Evolutionary conservation across 2,329 filamentous ascomycete species (phyloP), one percentile per base, ranked within the genome.

Genomic region (Monosporascus sp.): DNA sequence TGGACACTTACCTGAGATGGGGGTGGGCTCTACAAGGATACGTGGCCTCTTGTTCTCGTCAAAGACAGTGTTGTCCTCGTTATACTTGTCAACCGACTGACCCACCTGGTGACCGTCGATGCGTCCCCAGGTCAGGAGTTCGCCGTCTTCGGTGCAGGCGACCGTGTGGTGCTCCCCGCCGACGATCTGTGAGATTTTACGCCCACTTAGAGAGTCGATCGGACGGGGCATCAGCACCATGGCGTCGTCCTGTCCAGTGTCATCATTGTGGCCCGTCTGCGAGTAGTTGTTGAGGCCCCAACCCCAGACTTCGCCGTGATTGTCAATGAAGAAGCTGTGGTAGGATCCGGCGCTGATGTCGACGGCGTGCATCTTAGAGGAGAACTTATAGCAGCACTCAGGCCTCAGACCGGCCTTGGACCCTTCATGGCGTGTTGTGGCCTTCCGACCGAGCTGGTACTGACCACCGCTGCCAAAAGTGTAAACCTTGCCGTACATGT

Each of bases 211-310:
- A 28, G 72, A 75, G 18, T 78, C 68, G 20, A 88, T 79, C 48
- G 80, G 68, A 5, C 74, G 77, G 3, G 82, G 81, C 51, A 76
- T 78, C 35, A 76, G 72, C 55, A 88, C 75, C 43, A 22, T 76
- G 72, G 55, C 55, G 44, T 51, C 20, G n/a, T 49, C 37, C 26
- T 47, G 45, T 22, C 50, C 52, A 35, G 49, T 51, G 22, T 17
- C 26, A 31, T 52, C 52, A 3, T 49, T 26, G 22, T 86, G 78
- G 48, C 87, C 90, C 17, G 88, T 89, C 73, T 96, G 87, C 58
- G 87, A 88, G 70, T 89, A 95, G 72, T 88, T 91, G 78, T 96
- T 96, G 31, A 93, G 76, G 24, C 91, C 91, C 90, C 91, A 96
- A 0, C 85, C 82, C 71, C 85, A 94, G 35, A 93, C 86, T 31